A percentile compares a stretch with the other conserved stretches of the same genome.
Evolutionary conservation across 768 basidiomycete genomes (phyloP).

Genomic region (Boletus vermiculosoides): DNA sequence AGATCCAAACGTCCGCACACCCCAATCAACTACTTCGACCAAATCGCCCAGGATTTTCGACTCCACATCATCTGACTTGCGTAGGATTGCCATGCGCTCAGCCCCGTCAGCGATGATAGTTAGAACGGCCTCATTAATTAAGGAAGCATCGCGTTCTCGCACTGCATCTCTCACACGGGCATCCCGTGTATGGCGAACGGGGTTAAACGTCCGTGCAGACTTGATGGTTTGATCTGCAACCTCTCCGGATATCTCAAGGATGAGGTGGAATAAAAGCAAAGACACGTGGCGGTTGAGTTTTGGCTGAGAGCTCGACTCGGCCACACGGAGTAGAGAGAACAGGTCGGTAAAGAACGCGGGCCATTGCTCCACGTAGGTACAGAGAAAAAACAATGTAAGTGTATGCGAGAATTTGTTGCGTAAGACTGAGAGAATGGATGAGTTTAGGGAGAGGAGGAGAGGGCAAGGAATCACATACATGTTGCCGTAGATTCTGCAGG

Average conservation of each 20-base stretch:
- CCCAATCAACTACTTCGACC: constrained; percentile 86
- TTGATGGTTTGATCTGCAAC: constrained; percentile 96
- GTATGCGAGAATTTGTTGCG: constrained; percentile 96
- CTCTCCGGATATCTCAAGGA: constrained; percentile 94
- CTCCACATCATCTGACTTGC: constrained; percentile 44
- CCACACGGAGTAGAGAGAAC: constrained; percentile 66
- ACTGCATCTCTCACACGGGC: constrained; percentile 85
- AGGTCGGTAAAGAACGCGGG: constrained; percentile 80
- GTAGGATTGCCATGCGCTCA: constrained; percentile 52
- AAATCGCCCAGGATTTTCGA: constrained; percentile 54
- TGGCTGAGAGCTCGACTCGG: constrained; percentile 53
- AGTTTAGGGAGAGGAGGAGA: constrained; percentile 1
- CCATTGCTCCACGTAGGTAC: constrained; percentile 84
- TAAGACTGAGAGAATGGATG: constrained; percentile 52
- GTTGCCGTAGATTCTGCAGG: constrained; percentile 76
- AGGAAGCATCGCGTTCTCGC: constrained; percentile 81
- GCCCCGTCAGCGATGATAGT: constrained; percentile 74
- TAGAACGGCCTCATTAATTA: constrained; percentile 84
- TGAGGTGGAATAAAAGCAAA: constrained; percentile 84
- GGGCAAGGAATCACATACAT: constrained; percentile 57
- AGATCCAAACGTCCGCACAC: constrained; percentile 87
- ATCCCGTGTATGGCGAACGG: constrained; percentile 76
- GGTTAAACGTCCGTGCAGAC: constrained; percentile 71
- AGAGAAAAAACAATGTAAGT: constrained; percentile 83
- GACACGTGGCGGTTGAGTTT: constrained; percentile 83